Conservation (phyloP, 2,329 filamentous ascomycete genomes). For the Mycocentrospora acerina region DNA sequence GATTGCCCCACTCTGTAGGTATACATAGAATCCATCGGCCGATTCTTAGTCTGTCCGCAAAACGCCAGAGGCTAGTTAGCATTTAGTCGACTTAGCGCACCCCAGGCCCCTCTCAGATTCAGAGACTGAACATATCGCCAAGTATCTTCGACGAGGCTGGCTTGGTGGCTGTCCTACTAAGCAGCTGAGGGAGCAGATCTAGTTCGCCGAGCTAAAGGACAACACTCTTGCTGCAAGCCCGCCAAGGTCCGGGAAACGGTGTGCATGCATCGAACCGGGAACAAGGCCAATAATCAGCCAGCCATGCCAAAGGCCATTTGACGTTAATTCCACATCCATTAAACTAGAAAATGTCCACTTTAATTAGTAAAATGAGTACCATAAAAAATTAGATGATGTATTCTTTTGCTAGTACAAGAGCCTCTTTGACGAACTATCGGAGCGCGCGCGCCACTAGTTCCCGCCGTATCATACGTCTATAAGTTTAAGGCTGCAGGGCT, state of each 20-base stretch:
- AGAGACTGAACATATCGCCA: not conserved
- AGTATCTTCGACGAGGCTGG: too few relatives aligned
- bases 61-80: not conserved
- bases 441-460: conserved; percentile 15
- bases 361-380: conserved; percentile 2
- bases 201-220: too few relatives aligned
- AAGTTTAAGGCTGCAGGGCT: conserved; percentile 1
- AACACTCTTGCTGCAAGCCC: too few relatives aligned
- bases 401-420: not conserved
- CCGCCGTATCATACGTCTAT: conserved; percentile 5
- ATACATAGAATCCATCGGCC: not conserved
- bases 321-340: too few relatives aligned
- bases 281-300: too few relatives aligned
- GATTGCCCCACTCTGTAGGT: not conserved
- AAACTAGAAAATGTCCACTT: not conserved
- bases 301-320: too few relatives aligned
- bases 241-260: too few relatives aligned
- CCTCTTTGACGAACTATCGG: conserved; percentile 1
- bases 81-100: not conserved
- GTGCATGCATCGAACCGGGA: too few relatives aligned
- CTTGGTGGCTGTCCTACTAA: too few relatives aligned
- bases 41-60: not conserved
- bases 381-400: not conserved
- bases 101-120: not conserved
- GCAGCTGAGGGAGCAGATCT: too few relatives aligned